These are phyloP conservation scores for Borealophlyctis nickersoniae DNA, from an alignment of 192 early-diverging fungal species.

Conservation along the genomic window DNA sequence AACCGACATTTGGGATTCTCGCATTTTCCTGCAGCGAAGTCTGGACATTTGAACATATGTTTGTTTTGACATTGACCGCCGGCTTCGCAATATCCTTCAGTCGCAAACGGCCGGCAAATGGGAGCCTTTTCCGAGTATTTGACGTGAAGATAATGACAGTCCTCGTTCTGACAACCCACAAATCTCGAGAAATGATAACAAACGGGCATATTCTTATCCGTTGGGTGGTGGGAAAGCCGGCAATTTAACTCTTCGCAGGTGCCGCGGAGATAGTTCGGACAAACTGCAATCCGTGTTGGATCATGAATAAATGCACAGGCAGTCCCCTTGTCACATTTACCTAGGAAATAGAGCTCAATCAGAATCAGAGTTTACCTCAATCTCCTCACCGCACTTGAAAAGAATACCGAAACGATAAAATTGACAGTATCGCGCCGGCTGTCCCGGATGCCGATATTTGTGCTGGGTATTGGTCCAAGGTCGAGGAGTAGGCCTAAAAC, in stretches of 20 bases:
- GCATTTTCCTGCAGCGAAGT: constrained; percentile 29
- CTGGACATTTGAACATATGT: constrained; percentile 29
- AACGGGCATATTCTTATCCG: constrained; percentile 22
- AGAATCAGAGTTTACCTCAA: not conserved
- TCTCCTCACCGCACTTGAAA: not conserved
- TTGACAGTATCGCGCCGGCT: constrained; percentile 16
- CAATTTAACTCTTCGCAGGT: constrained; percentile 9
- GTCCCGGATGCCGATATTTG: not conserved
- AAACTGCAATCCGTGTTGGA: constrained; percentile 18
- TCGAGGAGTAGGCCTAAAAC: not conserved
- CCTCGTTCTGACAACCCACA: constrained; percentile 22
- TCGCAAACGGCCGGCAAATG: constrained; percentile 25
- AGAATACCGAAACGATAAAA: constrained; percentile 26
- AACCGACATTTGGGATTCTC: constrained; percentile 15
- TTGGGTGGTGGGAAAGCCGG: constrained; percentile 22
- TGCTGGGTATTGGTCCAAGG: not conserved
- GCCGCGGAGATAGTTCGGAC: constrained; percentile 20
- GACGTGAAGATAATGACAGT: constrained; percentile 30
- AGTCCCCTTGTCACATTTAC: constrained; percentile 15
- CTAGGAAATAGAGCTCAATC: constrained; percentile 5
- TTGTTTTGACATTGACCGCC: constrained; percentile 17
- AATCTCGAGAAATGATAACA: constrained; percentile 29
- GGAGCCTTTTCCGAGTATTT: constrained; percentile 21
- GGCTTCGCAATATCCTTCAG: constrained; percentile 23
- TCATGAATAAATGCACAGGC: constrained; percentile 23